Evolutionary conservation across 202 grass and related monocot genomes (phyloP).

Genomic region (Brachypodium distachyon): DNA sequence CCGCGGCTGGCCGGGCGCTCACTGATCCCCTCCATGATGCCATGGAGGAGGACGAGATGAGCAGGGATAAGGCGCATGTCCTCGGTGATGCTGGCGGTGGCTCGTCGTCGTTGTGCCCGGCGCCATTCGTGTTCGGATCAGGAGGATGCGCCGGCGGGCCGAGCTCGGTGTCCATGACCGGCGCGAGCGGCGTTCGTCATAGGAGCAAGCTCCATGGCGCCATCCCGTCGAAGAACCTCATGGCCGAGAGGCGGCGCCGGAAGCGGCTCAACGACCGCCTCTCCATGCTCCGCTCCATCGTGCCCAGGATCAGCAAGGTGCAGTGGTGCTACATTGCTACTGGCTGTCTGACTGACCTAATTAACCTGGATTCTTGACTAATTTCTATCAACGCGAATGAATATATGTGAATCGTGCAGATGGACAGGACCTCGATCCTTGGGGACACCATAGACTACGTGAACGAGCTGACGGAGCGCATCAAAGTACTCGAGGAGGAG

Average conservation of each 20-base stretch:
- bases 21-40: not conserved
- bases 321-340: not conserved
- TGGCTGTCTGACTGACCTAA: not conserved
- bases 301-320: constrained; percentile 96
- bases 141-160: not conserved
- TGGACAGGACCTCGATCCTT: constrained; percentile 86
- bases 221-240: constrained; percentile 78
- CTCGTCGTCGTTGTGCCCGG: not conserved
- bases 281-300: constrained; percentile 91
- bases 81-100: not conserved
- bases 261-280: constrained; percentile 95
- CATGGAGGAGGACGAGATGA: constrained; percentile 20
- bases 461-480: constrained; percentile 76
- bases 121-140: constrained; percentile 22
- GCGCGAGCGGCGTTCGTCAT: not conserved
- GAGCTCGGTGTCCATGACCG: constrained; percentile 9
- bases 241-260: constrained; percentile 80
- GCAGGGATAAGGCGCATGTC: not conserved
- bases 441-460: constrained; percentile 95
- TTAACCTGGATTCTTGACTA: not conserved
- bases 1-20: not conserved
- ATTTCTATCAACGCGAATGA: not conserved
- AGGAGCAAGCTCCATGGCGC: constrained; percentile 44
- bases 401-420: constrained; percentile 21
- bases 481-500: constrained; percentile 70